phyloP scores from a whole-genome alignment of 1,139 yeast genomes.

The Suhomyces atakaporum region DNA sequence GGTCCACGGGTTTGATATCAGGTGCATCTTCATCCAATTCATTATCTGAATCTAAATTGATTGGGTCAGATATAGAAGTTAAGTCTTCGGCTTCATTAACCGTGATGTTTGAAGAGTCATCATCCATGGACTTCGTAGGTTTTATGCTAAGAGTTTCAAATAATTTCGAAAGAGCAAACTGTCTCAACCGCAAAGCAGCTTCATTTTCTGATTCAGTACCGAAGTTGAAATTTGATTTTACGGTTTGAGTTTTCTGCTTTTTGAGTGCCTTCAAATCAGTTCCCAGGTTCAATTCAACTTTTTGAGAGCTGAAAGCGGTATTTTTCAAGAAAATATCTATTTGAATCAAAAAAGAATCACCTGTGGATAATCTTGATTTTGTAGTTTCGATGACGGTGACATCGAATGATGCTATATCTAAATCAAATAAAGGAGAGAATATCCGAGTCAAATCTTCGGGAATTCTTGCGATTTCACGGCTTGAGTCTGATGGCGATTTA shows the following conservation, averaged over 20 bases:
- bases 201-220: constrained; percentile 58
- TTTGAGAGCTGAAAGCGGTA: constrained; percentile 42
- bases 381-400: constrained; percentile 63
- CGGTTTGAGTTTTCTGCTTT: constrained; percentile 18
- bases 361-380: constrained; percentile 60
- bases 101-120: constrained; percentile 2
- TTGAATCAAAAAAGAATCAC: constrained; percentile 68
- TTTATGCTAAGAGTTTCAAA: constrained; percentile 47
- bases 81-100: background rate
- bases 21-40: constrained; percentile 19
- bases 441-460: constrained; percentile 74
- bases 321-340: constrained; percentile 61
- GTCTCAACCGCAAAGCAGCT: constrained; percentile 52
- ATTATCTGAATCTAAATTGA: constrained; percentile 13
- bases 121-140: constrained; percentile 15
- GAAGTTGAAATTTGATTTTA: constrained; percentile 23
- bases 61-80: constrained; percentile 7
- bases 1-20: constrained; percentile 34
- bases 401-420: constrained; percentile 55
- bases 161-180: constrained; percentile 56
- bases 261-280: constrained; percentile 11
- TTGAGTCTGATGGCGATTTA: constrained; percentile 21
- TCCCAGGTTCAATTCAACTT: constrained; percentile 8
- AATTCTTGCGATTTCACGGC: constrained; percentile 73
- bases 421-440: constrained; percentile 65